phyloP scores from a whole-genome alignment of 306 rosid species.

The Rosa multiflora region DNA sequence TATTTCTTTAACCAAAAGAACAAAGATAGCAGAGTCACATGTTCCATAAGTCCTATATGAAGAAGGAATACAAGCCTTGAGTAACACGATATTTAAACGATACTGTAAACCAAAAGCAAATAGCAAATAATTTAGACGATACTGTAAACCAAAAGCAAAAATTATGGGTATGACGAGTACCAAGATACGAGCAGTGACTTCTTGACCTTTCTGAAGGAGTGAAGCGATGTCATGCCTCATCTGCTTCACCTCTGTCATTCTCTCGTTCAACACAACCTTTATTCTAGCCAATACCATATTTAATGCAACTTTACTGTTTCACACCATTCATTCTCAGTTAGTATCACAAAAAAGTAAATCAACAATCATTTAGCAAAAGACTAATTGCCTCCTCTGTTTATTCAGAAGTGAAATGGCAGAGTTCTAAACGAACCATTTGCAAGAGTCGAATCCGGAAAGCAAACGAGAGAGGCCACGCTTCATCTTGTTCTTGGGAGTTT shows the following conservation, averaged over 20 bases:
- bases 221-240: slow-evolving; percentile 90
- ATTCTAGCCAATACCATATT: slow-evolving; percentile 88
- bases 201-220: slow-evolving; percentile 92
- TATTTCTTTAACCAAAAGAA: background rate
- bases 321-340: background rate
- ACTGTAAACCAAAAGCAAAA: background rate
- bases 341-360: background rate
- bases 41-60: background rate
- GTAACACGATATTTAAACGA: background rate
- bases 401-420: background rate
- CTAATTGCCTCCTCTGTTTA: background rate
- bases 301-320: slow-evolving; percentile 78
- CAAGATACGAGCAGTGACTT: slow-evolving; percentile 84
- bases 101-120: background rate
- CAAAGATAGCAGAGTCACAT: background rate
- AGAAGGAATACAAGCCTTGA: background rate
- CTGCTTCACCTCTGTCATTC: slow-evolving; percentile 74
- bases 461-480: slow-evolving; percentile 55
- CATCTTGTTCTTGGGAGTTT: slow-evolving; percentile 44
- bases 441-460: slow-evolving; percentile 70
- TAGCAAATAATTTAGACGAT: background rate
- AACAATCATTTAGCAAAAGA: background rate
- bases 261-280: slow-evolving; percentile 83
- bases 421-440: slow-evolving; percentile 64
- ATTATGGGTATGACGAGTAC: slow-evolving; percentile 32